Conservation (phyloP, 1,139 yeast genomes). For the Hanseniaspora gamundiae region DNA sequence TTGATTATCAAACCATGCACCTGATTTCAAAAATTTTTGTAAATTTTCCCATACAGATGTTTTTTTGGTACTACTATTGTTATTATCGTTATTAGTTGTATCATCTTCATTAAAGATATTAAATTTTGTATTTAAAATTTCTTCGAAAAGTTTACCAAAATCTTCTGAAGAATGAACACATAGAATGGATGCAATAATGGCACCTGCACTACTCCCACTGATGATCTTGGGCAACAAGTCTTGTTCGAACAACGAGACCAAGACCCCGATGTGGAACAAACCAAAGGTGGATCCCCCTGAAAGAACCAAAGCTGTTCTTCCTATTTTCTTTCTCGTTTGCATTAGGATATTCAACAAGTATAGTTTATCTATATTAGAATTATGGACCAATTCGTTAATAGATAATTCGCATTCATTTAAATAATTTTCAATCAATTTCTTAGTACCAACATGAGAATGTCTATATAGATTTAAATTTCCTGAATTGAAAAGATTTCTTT, state of each 20-base stretch:
- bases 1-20: conserved; percentile 77
- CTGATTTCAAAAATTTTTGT: conserved; percentile 32
- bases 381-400: conserved; percentile 30
- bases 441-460: conserved; percentile 79
- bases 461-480: conserved; percentile 70
- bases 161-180: conserved; percentile 77
- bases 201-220: conserved; percentile 96
- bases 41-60: conserved; percentile 5
- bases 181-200: conserved; percentile 80
- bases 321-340: conserved; percentile 84
- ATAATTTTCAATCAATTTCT: conserved; percentile 69
- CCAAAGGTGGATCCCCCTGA: conserved; percentile 97
- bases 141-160: conserved; percentile 40
- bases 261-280: conserved; percentile 81
- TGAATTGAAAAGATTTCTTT: conserved; percentile 76
- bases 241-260: conserved; percentile 62
- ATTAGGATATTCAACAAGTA: conserved; percentile 66
- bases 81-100: too few relatives aligned
- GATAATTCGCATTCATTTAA: conserved; percentile 62
- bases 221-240: conserved; percentile 74
- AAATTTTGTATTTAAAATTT: conserved; percentile 46
- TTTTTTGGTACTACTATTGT: background rate
- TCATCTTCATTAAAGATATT: conserved; percentile 53
- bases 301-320: conserved; percentile 82
- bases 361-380: conserved; percentile 49